Percentiles rank a stretch among this genome's conserved stretches.
These are phyloP conservation scores for Botrytis squamosa DNA, from an alignment of 2,329 filamentous ascomycete genomes.

Conservation along the genomic window DNA sequence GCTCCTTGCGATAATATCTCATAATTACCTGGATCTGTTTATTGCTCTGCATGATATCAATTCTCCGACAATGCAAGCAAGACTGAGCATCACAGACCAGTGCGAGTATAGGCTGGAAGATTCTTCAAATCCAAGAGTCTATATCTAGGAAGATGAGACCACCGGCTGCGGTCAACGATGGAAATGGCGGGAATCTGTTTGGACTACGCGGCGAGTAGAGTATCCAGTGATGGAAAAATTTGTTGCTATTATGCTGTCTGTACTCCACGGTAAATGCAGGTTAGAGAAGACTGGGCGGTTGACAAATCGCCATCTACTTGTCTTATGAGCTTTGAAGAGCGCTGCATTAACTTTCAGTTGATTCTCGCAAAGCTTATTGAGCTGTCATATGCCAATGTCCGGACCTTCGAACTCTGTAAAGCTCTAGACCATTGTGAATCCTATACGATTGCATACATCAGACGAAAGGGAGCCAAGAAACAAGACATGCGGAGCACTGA, in stretches of 20 bases:
- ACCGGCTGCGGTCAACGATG: neutral
- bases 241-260: neutral
- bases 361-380: neutral
- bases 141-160: neutral
- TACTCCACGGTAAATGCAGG: neutral
- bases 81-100: neutral
- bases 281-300: neutral
- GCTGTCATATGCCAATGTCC: neutral
- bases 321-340: neutral
- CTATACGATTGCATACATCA: neutral
- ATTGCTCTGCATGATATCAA: neutral
- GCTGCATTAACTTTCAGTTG: neutral
- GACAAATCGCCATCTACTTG: neutral
- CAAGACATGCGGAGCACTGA: neutral
- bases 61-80: neutral
- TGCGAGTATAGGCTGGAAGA: neutral
- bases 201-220: neutral
- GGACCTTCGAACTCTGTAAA: neutral
- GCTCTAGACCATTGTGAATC: neutral
- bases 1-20: neutral
- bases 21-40: neutral
- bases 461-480: neutral
- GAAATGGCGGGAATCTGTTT: neutral
- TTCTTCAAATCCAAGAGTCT: neutral
- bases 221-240: neutral